phyloP scores from a whole-genome alignment of 495 filamentous ascomycete species.

The Penicillium odoratum region DNA sequence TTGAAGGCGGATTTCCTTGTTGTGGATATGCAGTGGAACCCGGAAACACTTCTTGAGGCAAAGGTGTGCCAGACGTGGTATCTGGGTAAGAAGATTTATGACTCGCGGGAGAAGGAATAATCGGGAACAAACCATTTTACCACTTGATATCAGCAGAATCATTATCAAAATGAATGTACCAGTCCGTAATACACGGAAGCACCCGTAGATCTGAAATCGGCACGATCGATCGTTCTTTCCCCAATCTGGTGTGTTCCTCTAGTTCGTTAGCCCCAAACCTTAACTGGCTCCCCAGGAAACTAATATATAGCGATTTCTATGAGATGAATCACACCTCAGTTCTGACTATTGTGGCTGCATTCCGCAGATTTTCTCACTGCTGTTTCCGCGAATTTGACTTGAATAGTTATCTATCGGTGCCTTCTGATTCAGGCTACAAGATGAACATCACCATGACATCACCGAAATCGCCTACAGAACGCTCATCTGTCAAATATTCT shows the following conservation, averaged over 20 bases:
- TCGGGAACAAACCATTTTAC: background rate
- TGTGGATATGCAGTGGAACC: slow-evolving; percentile 57
- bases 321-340: too few species aligned
- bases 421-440: background rate
- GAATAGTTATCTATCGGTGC: background rate
- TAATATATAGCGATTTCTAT: too few species aligned
- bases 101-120: slow-evolving; percentile 4
- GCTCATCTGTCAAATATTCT: background rate
- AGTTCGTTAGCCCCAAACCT: too few species aligned
- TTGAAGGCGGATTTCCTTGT: slow-evolving; percentile 58
- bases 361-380: too few species aligned
- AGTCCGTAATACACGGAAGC: too few species aligned
- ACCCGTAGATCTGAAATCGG: too few species aligned
- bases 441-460: slow-evolving; percentile 25
- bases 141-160: too few species aligned
- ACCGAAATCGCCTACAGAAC: slow-evolving; percentile 3
- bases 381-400: background rate
- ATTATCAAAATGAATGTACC: too few species aligned
- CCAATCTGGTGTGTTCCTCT: too few species aligned
- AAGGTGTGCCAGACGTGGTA: slow-evolving; percentile 59
- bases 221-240: too few species aligned
- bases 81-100: slow-evolving; percentile 40
- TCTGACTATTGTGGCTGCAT: too few species aligned
- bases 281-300: too few species aligned
- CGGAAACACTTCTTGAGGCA: slow-evolving; percentile 51